These are phyloP conservation scores for Apiospora rasikravindrae DNA, from an alignment of 2,329 filamentous ascomycete species.

Conservation along the genomic window DNA sequence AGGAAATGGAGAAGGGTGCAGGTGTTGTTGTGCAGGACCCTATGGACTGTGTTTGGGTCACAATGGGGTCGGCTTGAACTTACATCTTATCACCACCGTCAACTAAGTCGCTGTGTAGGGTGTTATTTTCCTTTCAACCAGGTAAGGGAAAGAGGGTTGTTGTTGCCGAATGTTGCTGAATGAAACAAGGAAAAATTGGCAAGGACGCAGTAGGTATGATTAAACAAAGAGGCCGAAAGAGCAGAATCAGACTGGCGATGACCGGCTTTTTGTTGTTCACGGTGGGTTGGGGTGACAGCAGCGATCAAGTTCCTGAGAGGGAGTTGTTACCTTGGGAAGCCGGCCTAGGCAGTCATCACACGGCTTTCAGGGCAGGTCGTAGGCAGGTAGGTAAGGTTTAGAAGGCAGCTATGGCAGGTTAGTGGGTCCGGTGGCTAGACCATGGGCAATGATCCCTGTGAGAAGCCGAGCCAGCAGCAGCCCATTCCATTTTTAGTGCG, in stretches of 20 bases:
- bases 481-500: constrained; percentile 9
- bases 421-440: background rate
- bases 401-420: background rate
- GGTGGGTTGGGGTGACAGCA: background rate
- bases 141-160: background rate
- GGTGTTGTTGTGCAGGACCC: background rate
- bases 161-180: background rate
- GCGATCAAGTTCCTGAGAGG: background rate
- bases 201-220: background rate
- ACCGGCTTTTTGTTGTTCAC: background rate
- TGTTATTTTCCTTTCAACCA: background rate
- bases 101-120: background rate
- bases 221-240: background rate
- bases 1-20: background rate
- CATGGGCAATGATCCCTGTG: background rate
- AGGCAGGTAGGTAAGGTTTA: background rate
- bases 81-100: background rate
- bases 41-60: background rate
- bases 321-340: background rate
- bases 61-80: constrained; percentile 2
- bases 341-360: background rate
- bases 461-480: background rate
- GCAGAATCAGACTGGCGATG: background rate
- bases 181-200: background rate
- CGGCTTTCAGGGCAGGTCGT: background rate